phyloP scores from a whole-genome alignment of 2,329 filamentous ascomycete genomes.

The Diaporthe amygdali region DNA sequence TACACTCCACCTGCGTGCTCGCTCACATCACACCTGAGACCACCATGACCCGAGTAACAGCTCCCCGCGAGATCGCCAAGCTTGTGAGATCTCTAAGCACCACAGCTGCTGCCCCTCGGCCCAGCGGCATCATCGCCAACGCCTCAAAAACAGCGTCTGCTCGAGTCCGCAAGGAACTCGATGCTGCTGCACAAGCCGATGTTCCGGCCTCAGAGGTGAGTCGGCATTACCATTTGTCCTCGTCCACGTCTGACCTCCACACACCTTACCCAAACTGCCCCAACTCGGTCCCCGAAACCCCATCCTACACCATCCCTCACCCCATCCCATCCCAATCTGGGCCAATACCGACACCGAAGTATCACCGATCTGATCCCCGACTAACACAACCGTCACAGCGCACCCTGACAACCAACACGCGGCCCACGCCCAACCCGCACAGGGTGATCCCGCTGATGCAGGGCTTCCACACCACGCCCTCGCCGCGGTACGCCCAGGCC shows the following conservation, averaged over 20 bases:
- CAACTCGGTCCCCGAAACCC: conserved; percentile 11
- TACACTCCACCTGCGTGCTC: not conserved
- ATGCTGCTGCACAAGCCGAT: conserved; percentile 29
- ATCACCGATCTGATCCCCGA: conserved; percentile 24
- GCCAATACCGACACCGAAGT: not conserved
- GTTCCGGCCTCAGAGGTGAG: conserved; percentile 22
- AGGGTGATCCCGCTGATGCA: conserved; percentile 66
- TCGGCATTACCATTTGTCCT: not conserved
- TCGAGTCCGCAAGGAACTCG: conserved; percentile 54
- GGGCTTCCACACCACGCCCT: conserved; percentile 59
- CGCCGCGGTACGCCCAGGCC: conserved; percentile 37
- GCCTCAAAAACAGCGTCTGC: conserved; percentile 42
- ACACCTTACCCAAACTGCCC: not conserved
- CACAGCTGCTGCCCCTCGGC: conserved; percentile 42
- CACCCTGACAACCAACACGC: conserved; percentile 54
- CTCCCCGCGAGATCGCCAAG: conserved; percentile 44
- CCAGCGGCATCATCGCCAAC: conserved; percentile 40
- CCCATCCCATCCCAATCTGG: not conserved
- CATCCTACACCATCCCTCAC: not conserved
- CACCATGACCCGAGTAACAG: conserved; percentile 56
- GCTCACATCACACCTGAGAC: not conserved
- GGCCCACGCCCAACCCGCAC: conserved; percentile 36
- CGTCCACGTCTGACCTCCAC: not conserved
- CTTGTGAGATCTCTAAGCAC: conserved; percentile 52
- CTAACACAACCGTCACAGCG: conserved; percentile 39